Evolutionary conservation across 2,329 filamentous ascomycete species (phyloP), one percentile per base, ranked within the genome.

Genomic region (Alternaria tenuissima): DNA sequence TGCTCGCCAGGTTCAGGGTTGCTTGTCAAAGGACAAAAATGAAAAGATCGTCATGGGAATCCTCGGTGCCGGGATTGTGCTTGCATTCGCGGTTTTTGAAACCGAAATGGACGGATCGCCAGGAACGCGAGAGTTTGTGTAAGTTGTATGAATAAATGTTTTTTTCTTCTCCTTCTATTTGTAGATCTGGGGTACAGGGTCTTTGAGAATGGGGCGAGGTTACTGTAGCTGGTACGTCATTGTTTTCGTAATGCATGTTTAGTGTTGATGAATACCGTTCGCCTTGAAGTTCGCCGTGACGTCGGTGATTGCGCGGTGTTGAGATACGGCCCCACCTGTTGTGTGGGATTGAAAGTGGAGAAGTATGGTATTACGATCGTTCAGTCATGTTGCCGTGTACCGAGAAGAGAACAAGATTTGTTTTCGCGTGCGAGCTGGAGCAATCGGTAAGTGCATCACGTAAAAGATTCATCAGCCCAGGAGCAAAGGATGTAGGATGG

Each of bases 301-400:
- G 46, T 38, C 46, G 46, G 46, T 49, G 46, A 49, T 49, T 49
- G 32, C 46, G 32, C 46, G 32, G 32, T 49, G 20, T 49, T 49
- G 12, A 16, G 30, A 9, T 48, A 36, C 46, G 12, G 46, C 46
- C 46, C 46, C 46, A 48, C 46, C 4, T 4, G 18, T 24, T 36
- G 28, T 5, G n/a, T 39, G 7, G 38, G 18, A 41, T 42, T 42
- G 39, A 42, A 49, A 49, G 46, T 36, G 46, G 46, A 49, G 20
- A 49, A 26, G 20, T 16, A n/a, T 48, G 30, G 30, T 36, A 48
- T 48, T 48, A 11, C 46, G 46, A 36, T 36, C 30, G 12, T 24
- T 22, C 18, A 34, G 4, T 36, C 9, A 18, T 36, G 46, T 22
- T 48, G 46, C 46, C 30, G 46, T n/a, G 46, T 36, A 36, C 30